Evolutionary conservation across 1,139 yeast species (phyloP).

Genomic region (Nakaseomyces kungkrabaensis): DNA sequence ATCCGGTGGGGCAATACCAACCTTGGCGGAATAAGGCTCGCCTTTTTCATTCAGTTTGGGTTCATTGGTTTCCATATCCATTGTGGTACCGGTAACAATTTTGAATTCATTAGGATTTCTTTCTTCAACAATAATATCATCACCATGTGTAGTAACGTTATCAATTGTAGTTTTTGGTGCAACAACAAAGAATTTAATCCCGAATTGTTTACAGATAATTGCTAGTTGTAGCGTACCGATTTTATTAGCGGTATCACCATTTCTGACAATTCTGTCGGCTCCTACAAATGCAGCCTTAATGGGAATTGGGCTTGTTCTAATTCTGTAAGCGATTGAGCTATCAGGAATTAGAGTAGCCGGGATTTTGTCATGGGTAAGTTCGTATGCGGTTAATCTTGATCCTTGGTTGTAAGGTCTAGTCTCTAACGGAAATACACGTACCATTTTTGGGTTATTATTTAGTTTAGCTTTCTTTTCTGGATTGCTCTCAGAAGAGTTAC

Average conservation of each 20-base stretch:
- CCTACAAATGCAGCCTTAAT: conserved; percentile 90
- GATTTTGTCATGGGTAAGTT: conserved; percentile 70
- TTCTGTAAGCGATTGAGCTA: conserved; percentile 78
- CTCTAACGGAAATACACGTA: conserved; percentile 79
- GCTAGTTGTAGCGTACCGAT: conserved; percentile 94
- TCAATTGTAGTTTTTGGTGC: conserved; percentile 93
- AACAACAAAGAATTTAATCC: conserved; percentile 77
- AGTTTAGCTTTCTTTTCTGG: conserved; percentile 26
- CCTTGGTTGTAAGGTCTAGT: conserved; percentile 98
- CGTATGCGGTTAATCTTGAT: conserved; percentile 85
- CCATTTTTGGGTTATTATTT: conserved; percentile 33
- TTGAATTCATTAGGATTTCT: conserved; percentile 76
- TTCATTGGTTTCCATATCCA: conserved; percentile 28
- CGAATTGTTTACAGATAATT: conserved; percentile 44
- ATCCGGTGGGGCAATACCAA: conserved; percentile 81
- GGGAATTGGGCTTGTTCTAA: conserved; percentile 39
- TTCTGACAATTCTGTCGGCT: conserved; percentile 86
- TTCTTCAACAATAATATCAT: conserved; percentile 73
- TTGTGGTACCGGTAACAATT: conserved; percentile 58
- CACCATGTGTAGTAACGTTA: conserved; percentile 53
- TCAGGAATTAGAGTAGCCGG: conserved; percentile 88
- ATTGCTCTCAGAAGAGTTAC: conserved; percentile 13
- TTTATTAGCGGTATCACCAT: conserved; percentile 95
- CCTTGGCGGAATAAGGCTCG: conserved; percentile 41
- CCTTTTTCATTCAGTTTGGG: conserved; percentile 29